Conservation (phyloP, 1,284 basidiomycete species). For the Tranzscheliella williamsii region DNA sequence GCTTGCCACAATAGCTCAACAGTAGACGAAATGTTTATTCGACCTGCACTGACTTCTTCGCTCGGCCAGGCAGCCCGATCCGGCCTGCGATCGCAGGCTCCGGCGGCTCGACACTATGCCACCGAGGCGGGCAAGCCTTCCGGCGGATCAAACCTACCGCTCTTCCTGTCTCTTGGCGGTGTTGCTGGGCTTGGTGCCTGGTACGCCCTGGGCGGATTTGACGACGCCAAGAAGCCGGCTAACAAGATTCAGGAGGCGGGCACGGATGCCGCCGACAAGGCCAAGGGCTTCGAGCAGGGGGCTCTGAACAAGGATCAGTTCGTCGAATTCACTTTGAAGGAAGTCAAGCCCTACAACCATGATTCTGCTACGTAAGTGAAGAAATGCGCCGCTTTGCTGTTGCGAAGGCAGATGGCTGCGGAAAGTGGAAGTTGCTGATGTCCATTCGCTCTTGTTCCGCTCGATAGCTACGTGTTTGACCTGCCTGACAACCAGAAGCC, state of each 20-base stretch:
- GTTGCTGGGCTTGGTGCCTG: conserved; percentile 56
- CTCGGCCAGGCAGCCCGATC: conserved; percentile 38
- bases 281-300: conserved; percentile 18
- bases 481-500: conserved; percentile 80
- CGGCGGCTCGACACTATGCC: conserved; percentile 28
- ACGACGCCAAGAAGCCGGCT: conserved; percentile 39
- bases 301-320: conserved; percentile 68
- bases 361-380: conserved; percentile 70
- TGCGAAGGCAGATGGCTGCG: background rate
- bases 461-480: conserved; percentile 73
- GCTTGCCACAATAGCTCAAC: too few relatives aligned
- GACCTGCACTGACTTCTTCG: conserved; percentile 35
- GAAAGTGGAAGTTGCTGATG: too few relatives aligned
- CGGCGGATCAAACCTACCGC: conserved; percentile 45
- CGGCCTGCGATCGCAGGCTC: conserved; percentile 32
- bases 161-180: conserved; percentile 54
- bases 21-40: conserved; percentile 37
- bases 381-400: background rate
- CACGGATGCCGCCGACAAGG: conserved; percentile 9
- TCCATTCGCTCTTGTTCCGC: too few relatives aligned
- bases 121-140: conserved; percentile 38
- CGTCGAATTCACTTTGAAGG: conserved; percentile 78
- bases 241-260: conserved; percentile 31
- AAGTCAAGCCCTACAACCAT: conserved; percentile 87
- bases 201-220: conserved; percentile 53